These are phyloP conservation scores for Lactifluus hygrophoroides DNA, from an alignment of 768 basidiomycete genomes.

Conservation along the genomic window DNA sequence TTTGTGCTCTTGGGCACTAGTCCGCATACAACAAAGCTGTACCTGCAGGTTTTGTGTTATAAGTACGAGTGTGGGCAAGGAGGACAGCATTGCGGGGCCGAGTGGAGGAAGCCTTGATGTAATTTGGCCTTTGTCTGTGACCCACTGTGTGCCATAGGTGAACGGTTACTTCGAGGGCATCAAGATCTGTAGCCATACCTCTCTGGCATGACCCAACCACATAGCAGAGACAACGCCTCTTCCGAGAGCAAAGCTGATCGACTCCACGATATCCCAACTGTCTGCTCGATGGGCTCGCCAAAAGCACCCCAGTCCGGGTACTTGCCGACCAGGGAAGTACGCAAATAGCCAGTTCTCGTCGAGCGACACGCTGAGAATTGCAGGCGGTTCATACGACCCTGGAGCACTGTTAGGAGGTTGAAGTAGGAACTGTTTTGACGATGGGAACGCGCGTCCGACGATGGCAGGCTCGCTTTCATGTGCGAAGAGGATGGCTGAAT, in stretches of 20 bases:
- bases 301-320: slow-evolving; percentile 53
- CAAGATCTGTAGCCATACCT: slow-evolving; percentile 33
- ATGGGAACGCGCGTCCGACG: slow-evolving; percentile 58
- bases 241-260: slow-evolving; percentile 42
- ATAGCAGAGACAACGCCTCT: slow-evolving; percentile 51
- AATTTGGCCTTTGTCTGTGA: neutral
- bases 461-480: slow-evolving; percentile 55
- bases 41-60: slow-evolving; percentile 17
- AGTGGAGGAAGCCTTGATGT: slow-evolving; percentile 18
- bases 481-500: slow-evolving; percentile 56
- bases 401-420: slow-evolving; percentile 43
- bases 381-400: slow-evolving; percentile 49
- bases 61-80: slow-evolving; percentile 13
- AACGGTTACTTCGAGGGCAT: neutral
- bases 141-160: slow-evolving; percentile 13
- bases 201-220: slow-evolving; percentile 54
- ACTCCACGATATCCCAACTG: slow-evolving; percentile 51
- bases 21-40: slow-evolving; percentile 4
- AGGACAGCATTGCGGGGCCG: slow-evolving; percentile 12
- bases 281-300: slow-evolving; percentile 60
- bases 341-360: slow-evolving; percentile 62
- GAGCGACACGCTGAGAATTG: slow-evolving; percentile 51
- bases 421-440: slow-evolving; percentile 54
- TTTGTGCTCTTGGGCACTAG: neutral
- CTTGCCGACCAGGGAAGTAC: slow-evolving; percentile 54